phyloP scores from a whole-genome alignment of 768 basidiomycete species.

The Holtermanniella nyarrowii region DNA sequence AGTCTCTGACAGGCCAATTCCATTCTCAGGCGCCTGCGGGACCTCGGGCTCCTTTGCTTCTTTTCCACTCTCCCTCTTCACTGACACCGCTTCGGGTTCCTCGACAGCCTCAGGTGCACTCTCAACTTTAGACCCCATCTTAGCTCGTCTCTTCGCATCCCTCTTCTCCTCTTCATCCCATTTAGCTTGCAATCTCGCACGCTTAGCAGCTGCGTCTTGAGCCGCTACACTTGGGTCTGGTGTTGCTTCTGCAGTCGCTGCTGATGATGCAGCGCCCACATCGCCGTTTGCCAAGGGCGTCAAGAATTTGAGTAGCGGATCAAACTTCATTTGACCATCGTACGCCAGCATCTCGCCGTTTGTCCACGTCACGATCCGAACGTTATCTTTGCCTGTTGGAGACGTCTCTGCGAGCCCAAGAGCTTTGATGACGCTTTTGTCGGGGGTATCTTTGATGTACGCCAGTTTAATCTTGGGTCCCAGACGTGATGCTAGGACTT shows the following conservation, averaged over 20 bases:
- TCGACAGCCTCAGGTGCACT: slow-evolving; percentile 10
- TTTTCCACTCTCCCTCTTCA: background rate
- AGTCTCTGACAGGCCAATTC: too few relatives aligned
- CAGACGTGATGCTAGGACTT: slow-evolving; percentile 37
- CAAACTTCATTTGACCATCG: slow-evolving; percentile 64
- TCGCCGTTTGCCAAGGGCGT: slow-evolving; percentile 46
- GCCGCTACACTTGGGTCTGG: slow-evolving; percentile 8
- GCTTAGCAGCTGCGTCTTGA: slow-evolving; percentile 8
- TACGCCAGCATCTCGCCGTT: slow-evolving; percentile 54
- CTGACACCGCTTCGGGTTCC: slow-evolving; percentile 16
- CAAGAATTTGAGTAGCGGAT: slow-evolving; percentile 63
- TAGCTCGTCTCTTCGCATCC: slow-evolving; percentile 26
- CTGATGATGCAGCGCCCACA: slow-evolving; percentile 25
- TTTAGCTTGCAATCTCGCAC: slow-evolving; percentile 17
- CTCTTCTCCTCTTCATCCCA: slow-evolving; percentile 32
- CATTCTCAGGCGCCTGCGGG: background rate
- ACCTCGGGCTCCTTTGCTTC: slow-evolving; percentile 4
- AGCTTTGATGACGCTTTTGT: slow-evolving; percentile 42
- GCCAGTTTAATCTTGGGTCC: slow-evolving; percentile 60
- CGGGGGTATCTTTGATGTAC: slow-evolving; percentile 48
- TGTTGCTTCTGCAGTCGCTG: background rate
- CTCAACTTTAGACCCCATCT: slow-evolving; percentile 2
- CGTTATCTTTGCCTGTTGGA: slow-evolving; percentile 31
- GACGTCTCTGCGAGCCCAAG: slow-evolving; percentile 53
- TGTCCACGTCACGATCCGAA: slow-evolving; percentile 63